Base-by-base conservation (phyloP, 139 green algal species). In the Pleodorina starrii region DNA sequence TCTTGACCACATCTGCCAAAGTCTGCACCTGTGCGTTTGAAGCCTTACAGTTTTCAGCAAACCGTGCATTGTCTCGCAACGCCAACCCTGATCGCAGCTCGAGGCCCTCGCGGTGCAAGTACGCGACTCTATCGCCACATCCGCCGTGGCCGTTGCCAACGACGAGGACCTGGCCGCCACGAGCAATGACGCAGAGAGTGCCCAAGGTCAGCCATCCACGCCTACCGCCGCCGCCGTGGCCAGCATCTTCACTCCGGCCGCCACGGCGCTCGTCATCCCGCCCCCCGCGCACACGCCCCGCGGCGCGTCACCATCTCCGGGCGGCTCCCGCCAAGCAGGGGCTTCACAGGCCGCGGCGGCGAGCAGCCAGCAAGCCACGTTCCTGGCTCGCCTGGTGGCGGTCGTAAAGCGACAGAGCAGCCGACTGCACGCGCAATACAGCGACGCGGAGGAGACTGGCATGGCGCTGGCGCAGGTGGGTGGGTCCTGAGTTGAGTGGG, bases 361-460 rank as follows among this genome's bases (percentile, higher is more conserved):
- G 23, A 2, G 21, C 42, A 44, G 44, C 43, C 63, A 88, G 35
- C 82, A 88, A 32, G 68, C 60, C 0, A 46, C 82, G 2, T 90
- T 92, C 75, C 78, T 92, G 51, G 84, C 81, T 0, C 77, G 69
- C 51, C 85, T 92, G 48, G 63, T 92, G 40, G 90, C 85, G 32
- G 90, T 92, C 36, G 90, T 92, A 2, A 84, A 88, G 43, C 38
- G 78, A 21, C 90, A 92, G 63, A 90, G 77, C 66, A 57, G 23
- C n/a, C 89, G 89, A 23, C 36, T 92, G n/a, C 84, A 81, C 12
- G 32, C 38, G 14, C 90, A 92, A 77, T 92, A 92, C 78, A 68
- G 38, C 14, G 90, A 90, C 36, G 90, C 89, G 36, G 48, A 79
- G 43, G 85, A 88, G 78, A 68, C 87, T 21, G 78, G 77, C 14